Percentiles rank a stretch among this genome's conserved stretches.
Evolutionary conservation across 73 alveolate species (phyloP).

Genomic region (Tetrahymena malaccensis): DNA sequence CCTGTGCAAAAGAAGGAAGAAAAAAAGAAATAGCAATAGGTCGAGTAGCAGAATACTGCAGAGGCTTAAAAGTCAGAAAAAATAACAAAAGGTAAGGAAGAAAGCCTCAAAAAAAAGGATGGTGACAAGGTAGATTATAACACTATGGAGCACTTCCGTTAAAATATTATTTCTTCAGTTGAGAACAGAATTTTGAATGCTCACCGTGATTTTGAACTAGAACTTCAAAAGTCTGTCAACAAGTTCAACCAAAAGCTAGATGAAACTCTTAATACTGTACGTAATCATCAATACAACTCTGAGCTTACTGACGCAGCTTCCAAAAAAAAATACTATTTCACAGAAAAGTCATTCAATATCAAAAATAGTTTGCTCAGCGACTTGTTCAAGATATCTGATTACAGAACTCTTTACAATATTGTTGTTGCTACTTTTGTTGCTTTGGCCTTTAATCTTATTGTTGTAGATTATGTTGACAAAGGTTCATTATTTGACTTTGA

Average conservation of each 20-base stretch:
- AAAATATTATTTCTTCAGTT: neutral
- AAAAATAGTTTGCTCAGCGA: slow-evolving; percentile 1
- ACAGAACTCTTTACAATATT: slow-evolving; percentile 46
- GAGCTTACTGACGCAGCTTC: neutral
- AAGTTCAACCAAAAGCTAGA: neutral
- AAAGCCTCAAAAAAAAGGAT: neutral
- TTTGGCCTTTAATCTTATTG: slow-evolving; percentile 5
- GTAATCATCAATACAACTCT: neutral
- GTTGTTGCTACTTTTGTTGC: slow-evolving; percentile 39
- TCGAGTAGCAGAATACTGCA: neutral
- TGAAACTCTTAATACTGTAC: neutral
- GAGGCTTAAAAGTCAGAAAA: neutral
- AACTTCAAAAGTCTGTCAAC: neutral
- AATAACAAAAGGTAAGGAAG: neutral
- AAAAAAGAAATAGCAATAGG: neutral
- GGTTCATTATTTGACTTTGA: slow-evolving; percentile 36
- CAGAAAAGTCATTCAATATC: neutral
- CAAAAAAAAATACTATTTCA: neutral
- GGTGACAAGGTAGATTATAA: neutral
- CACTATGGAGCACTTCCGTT: neutral
- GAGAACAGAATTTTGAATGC: neutral
- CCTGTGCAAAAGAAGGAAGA: neutral
- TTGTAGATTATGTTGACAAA: slow-evolving; percentile 21
- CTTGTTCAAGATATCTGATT: slow-evolving; percentile 34
- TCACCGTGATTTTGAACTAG: neutral